Percentiles rank a stretch among this genome's conserved stretches.
Evolutionary conservation across 208 protist species (phyloP).

Genomic region (Leishmania amazonensis): DNA sequence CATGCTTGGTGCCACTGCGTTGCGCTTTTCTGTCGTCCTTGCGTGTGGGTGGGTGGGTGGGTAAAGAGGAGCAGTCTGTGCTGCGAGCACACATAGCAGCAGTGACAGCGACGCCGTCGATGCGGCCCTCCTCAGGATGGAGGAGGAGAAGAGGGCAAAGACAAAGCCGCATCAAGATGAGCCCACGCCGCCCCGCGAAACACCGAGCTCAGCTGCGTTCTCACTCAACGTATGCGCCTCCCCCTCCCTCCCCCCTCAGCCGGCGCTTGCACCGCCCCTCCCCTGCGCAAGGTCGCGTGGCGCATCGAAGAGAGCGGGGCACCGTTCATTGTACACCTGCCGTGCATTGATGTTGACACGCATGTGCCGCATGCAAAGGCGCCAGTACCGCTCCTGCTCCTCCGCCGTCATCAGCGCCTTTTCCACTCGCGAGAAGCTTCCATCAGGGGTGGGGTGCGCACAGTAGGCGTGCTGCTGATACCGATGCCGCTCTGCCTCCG

Average conservation of each 20-base stretch:
- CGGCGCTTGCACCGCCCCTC: neutral
- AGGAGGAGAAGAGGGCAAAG: neutral
- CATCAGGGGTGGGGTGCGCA: constrained; percentile 26
- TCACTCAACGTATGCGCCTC: neutral
- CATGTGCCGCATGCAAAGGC: constrained; percentile 83
- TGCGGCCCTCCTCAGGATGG: neutral
- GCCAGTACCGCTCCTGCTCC: constrained; percentile 75
- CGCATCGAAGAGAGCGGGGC: constrained; percentile 39
- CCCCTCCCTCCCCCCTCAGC: too few species aligned
- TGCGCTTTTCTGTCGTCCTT: neutral
- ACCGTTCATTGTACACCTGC: constrained; percentile 78
- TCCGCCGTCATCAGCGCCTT: constrained; percentile 30
- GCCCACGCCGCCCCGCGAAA: neutral
- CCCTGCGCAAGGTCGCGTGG: neutral
- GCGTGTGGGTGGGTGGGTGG: too few species aligned
- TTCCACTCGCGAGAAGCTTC: constrained; percentile 37
- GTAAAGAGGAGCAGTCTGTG: neutral
- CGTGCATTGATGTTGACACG: constrained; percentile 89
- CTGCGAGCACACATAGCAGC: neutral
- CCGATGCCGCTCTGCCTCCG: constrained; percentile 23
- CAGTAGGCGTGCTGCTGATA: constrained; percentile 50
- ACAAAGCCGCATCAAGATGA: neutral
- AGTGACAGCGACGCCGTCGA: neutral
- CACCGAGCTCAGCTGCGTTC: neutral
- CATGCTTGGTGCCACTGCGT: neutral